Conservation (phyloP, 371 early-diverging fungal species). For the Actinomortierella ambigua region DNA sequence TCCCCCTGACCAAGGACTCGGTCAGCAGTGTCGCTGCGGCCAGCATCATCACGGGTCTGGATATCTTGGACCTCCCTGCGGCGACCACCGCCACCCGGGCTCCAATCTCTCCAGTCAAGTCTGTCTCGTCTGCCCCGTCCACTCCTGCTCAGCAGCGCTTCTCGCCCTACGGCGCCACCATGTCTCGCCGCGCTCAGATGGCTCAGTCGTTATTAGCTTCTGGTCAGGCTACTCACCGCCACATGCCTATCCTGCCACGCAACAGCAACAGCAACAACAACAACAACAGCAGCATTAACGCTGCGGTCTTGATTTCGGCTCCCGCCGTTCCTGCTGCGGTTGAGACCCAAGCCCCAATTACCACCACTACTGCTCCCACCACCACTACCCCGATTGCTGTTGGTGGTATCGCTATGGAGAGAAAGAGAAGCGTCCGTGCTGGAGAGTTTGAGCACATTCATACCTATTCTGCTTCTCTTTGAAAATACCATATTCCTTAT, state of each 20-base stretch:
- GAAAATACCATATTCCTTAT: constrained; percentile 7
- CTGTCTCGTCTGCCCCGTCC: not conserved
- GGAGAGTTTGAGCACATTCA: not conserved
- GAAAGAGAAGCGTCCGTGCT: too few relatives aligned
- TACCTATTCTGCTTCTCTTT: not conserved
- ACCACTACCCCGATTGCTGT: not conserved
- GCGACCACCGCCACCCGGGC: not conserved
- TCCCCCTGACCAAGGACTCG: too few relatives aligned
- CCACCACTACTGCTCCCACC: not conserved
- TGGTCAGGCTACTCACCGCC: too few relatives aligned
- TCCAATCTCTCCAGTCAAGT: constrained; percentile 6
- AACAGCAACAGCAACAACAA: constrained; percentile 5
- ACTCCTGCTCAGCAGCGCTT: constrained; percentile 1
- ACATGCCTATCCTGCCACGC: too few relatives aligned
- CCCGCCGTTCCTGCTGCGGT: constrained; percentile 29
- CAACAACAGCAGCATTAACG: not conserved
- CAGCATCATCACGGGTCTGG: too few relatives aligned
- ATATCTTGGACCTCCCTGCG: too few relatives aligned
- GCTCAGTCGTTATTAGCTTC: not conserved
- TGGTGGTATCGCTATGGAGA: too few relatives aligned
- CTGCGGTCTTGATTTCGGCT: constrained; percentile 14
- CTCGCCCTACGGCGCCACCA: not conserved
- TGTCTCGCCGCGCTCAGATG: not conserved
- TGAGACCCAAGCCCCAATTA: not conserved
- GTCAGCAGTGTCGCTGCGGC: too few relatives aligned